Percentiles rank a stretch among this genome's conserved stretches.
phyloP scores from a whole-genome alignment of 164 flowering plant species.

The Vitis vinifera region ASM3070453v1 NC_081806.1:4578501-4579000 shows the following conservation, averaged over 20 bases:
- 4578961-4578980: too few relatives aligned
- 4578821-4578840: neutral
- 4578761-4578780: neutral
- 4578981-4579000: too few relatives aligned
- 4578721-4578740: constrained; percentile 33
- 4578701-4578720: constrained; percentile 86
- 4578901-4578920: constrained; percentile 9
- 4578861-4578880: constrained; percentile 8
- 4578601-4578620: neutral
- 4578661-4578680: constrained; percentile 97
- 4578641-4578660: constrained; percentile 61
- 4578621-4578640: neutral
- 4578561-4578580: constrained; percentile 5
- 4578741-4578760: constrained; percentile 2
- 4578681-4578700: constrained; percentile 97
- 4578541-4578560: neutral
- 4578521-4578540: neutral
- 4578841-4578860: neutral
- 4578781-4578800: neutral
- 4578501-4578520: too few relatives aligned
- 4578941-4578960: constrained; percentile 7
- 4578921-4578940: constrained; percentile 10
- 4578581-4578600: neutral
- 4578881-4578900: constrained; percentile 11
- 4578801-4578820: neutral